Percentiles rank a stretch among this genome's conserved stretches.
Conservation (phyloP, 345 rosid genomes). For the Salix koriyanagi region DNA sequence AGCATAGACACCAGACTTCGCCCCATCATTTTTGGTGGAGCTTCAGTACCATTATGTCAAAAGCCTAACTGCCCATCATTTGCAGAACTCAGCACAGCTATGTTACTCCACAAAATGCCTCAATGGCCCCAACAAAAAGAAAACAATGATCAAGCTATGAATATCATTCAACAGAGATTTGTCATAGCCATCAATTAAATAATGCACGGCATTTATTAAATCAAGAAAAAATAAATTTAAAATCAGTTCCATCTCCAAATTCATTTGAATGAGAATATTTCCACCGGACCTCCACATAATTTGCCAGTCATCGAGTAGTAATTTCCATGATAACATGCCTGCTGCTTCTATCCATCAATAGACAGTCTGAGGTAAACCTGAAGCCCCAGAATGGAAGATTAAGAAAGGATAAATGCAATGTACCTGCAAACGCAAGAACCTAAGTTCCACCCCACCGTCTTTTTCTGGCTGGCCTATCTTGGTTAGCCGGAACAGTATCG, state of each 20-base stretch:
- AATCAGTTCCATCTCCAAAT: too few relatives aligned
- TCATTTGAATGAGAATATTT: background rate
- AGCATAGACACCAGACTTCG: background rate
- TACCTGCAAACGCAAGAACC: background rate
- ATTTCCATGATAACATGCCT: background rate
- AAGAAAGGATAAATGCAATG: background rate
- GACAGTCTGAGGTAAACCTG: background rate
- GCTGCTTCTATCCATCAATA: background rate
- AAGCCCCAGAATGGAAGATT: background rate
- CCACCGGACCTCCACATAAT: background rate
- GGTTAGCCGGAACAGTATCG: constrained; percentile 28
- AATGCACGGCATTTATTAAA: background rate
- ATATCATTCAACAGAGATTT: background rate
- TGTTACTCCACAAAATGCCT: too few relatives aligned
- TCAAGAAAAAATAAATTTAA: too few relatives aligned
- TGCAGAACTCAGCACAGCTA: too few relatives aligned
- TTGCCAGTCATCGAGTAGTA: too few relatives aligned
- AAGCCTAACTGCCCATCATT: too few relatives aligned
- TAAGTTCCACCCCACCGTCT: constrained; percentile 54
- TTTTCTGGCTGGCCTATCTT: constrained; percentile 46
- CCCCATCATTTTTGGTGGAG: too few relatives aligned
- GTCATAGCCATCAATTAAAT: background rate
- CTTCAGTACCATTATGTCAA: too few relatives aligned
- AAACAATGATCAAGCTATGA: background rate
- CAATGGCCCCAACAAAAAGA: background rate